Base-by-base conservation (phyloP, 2,329 filamentous ascomycete genomes). In the Emmonsia crescens region DNA sequence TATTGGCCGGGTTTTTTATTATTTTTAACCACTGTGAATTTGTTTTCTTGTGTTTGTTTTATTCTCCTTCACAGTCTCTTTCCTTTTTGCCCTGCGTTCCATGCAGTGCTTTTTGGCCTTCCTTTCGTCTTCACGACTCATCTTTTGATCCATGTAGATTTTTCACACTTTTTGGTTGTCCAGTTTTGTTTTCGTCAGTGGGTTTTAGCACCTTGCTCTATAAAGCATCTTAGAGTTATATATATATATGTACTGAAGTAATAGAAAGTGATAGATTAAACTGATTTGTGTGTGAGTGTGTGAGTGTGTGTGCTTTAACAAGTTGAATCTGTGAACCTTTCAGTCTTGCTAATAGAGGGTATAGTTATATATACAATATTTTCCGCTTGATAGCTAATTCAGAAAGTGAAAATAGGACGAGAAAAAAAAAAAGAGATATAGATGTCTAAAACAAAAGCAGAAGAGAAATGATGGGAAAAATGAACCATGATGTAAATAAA, bases 401-500 rank as follows among this genome's bases (percentile, higher is more conserved):
- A 33, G 42, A 46, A n/a, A n/a, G 31, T 38, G 29, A 38, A 33
- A 21, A 55, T 14, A 40, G 6, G 14, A 19, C 21, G 24, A 46
- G 12, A 2, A n/a, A 21, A 2, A n/a, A 44, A 12, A 29, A 10
- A 9, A 38, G 33, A 27, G 55, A 8, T 10, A 44, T 29, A 27
- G 14, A 57, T 12, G 55, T 44, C 36, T 57, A 29, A 29, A 31
- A 38, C 36, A 57, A n/a, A 31, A 1, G 27, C 19, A 21, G 19
- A 57, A 46, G 49, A 16, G 60, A 54, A 33, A 52, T 52, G 33
- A 62, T 52, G 52, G 27, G 19, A 57, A 6, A 54, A 57, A 54
- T 61, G 9, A 59, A 33, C 27, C 12, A 57, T 12, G 19, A 29
- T 19, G 19, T 55, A 36, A 57, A 49, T 14, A 24, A 44, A 49